Conservation (phyloP, 345 rosid species). For the Lenwebbia sp. region DNA sequence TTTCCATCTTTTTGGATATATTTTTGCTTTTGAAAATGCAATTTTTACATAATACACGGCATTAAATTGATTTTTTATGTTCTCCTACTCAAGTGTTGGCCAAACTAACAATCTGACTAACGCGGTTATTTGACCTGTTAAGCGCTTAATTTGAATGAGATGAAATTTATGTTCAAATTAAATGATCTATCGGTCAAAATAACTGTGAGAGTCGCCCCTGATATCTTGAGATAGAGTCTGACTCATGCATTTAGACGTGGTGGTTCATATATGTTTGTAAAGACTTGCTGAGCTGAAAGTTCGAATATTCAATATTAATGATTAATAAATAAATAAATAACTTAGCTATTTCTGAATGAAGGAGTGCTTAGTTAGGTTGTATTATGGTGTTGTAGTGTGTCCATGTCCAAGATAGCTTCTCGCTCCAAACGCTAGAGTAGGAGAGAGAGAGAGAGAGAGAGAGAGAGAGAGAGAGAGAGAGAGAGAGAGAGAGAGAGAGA, state of each 20-base stretch:
- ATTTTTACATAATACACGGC: neutral
- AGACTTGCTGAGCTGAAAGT: neutral
- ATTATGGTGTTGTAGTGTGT: neutral
- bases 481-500: too few relatives aligned
- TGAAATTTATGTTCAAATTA: neutral
- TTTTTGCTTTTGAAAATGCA: neutral
- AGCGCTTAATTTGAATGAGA: neutral
- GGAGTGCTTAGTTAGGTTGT: neutral
- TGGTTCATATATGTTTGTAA: neutral
- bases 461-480: neutral
- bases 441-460: neutral
- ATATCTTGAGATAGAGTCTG: neutral
- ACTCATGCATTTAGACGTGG: neutral
- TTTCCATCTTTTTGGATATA: neutral
- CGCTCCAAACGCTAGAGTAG: neutral
- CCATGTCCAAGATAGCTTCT: neutral
- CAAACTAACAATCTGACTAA: neutral
- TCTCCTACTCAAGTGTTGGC: neutral
- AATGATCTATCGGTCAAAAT: neutral
- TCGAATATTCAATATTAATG: neutral
- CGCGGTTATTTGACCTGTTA: neutral
- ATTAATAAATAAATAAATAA: neutral
- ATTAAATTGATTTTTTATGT: neutral
- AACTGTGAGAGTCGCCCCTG: neutral
- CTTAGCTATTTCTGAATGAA: neutral